Evolutionary conservation across 1,284 basidiomycete species (phyloP), one percentile per base, ranked within the genome.

Genomic region (Porodaedalea pini): DNA sequence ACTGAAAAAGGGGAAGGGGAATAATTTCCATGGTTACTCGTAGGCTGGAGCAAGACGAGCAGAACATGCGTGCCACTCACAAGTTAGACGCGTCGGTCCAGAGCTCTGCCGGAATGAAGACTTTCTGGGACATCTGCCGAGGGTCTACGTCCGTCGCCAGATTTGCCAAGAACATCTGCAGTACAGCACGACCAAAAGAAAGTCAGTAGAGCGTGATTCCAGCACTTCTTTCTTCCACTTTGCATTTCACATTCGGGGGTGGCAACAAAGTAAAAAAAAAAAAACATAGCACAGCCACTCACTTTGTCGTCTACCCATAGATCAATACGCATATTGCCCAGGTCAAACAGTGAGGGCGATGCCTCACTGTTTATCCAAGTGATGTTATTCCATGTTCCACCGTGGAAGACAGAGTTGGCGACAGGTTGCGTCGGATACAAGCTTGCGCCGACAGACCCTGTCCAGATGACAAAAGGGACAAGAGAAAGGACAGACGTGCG

Each of bases 341-440:
- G 73, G 6, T 71, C 63, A 27, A 51, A 54, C 3, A 83, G 60
- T n/a, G 62, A 56, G 0, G 81, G 82, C 13, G 60, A 60, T 1
- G 58, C 63, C 6, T 68, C 67, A 45, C 80, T 76, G 40, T 83
- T 79, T 27, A 70, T 68, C 82, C 82, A 84, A 4, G 65, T 72
- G 2, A 82, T 65, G 3, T 63, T 55, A 36, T 69, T 70, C 8
- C 71, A 65, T 39, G 69, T 64, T 15, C 78, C 80, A 43, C 75
- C 73, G 4, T 7, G 11, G n/a, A 41, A 41, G 11, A 41, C 40
- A n/a, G n/a, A 36, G 40, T 65, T 69, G 34, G 74, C 67, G n/a
- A 78, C 56, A 15, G 82, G 82, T n/a, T 70, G 66, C 1, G 75
- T 81, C 0, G 77, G 75, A 61, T 78, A 82, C 23, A 83, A 63